Percentiles rank a stretch among this genome's conserved stretches.
Conservation (phyloP, 202 grass and related monocot genomes). For the Hordeum pubiflorum region DNA sequence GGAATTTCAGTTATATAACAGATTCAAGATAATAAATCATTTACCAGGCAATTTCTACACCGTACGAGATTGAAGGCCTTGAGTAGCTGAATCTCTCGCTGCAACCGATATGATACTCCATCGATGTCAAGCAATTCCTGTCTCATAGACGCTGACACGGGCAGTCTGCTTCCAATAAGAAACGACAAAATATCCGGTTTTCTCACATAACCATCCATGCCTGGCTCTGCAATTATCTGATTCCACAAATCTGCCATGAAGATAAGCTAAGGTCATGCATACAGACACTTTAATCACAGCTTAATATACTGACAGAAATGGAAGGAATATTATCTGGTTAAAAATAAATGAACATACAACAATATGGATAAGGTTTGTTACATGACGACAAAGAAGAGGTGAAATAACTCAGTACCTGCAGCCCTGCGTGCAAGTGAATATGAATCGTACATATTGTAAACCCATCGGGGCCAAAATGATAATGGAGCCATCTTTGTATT, state of each 20-base stretch:
- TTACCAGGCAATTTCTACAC: conserved; percentile 78
- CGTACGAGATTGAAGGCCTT: conserved; percentile 68
- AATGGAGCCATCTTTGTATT: conserved; percentile 41
- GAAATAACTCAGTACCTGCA: conserved; percentile 56
- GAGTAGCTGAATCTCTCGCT: conserved; percentile 76
- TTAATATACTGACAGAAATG: neutral
- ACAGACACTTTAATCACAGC: neutral
- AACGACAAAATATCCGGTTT: conserved; percentile 73
- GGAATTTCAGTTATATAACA: conserved; percentile 9
- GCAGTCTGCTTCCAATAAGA: conserved; percentile 76
- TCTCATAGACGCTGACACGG: conserved; percentile 56
- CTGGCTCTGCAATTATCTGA: conserved; percentile 57
- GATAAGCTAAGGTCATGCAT: too few relatives aligned
- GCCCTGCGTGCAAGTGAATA: conserved; percentile 69
- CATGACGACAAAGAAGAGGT: conserved; percentile 5
- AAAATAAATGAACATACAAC: conserved; percentile 9
- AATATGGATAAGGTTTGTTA: conserved; percentile 17
- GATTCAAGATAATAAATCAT: conserved; percentile 11
- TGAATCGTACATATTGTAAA: conserved; percentile 84
- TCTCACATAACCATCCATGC: conserved; percentile 58
- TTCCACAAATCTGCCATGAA: conserved; percentile 68
- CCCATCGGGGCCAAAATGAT: conserved; percentile 88
- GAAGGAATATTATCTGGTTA: neutral
- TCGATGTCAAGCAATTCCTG: conserved; percentile 89
- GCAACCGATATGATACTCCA: conserved; percentile 80